Evolutionary conservation across 257 asterid species (phyloP), one percentile per base, ranked within the genome.

Genomic region (Solanum ahanhuiri): DNA sequence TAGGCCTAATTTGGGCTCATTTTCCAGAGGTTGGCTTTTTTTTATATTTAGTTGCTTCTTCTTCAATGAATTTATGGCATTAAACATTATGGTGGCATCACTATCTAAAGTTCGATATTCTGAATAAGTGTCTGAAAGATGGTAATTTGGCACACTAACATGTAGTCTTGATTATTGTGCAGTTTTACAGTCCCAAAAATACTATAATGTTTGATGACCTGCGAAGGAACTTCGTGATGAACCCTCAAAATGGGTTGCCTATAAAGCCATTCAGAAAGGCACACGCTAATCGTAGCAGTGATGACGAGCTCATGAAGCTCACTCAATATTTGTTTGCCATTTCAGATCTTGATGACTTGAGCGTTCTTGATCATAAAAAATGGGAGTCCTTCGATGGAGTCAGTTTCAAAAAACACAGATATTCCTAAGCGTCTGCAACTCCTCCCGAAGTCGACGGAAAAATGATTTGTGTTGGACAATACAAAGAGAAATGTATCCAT

Each of bases 191-290:
- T 88, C 85, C 93, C 30, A 91, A 92, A 81, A 96, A 95, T 92
- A 96, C 99, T 73, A 93, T 96, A 87, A 96, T 95, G 99, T 96
- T 96, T 85, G 98, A 96, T 86, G 99, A 96, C 86, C 81, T 95
- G 83, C 87, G 98, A 88, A 93, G 99, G 89, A 96, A 95, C 85
- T 96, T 96, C 82, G 98, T 93, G 90, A 96, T 96, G 99, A 96
- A 96, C 91, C 99, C 99, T 54, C 94, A 91, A 86, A 95, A 93
- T 88, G 98, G 99, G 23, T 87, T 96, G 93, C 66, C 90, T 75
- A 95, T 95, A 85, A 96, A 87, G 89, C 99, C 99, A 37, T 96
- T 95, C 90, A 91, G 90, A 86, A 93, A 90, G 89, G 98, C 98
- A 81, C 99, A 96, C 70, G 89, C 93, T 45, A 96, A 91, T 67